Evolutionary conservation across 140 eudicot genomes (phyloP).

Genomic region (Senecio squalidus): DNA sequence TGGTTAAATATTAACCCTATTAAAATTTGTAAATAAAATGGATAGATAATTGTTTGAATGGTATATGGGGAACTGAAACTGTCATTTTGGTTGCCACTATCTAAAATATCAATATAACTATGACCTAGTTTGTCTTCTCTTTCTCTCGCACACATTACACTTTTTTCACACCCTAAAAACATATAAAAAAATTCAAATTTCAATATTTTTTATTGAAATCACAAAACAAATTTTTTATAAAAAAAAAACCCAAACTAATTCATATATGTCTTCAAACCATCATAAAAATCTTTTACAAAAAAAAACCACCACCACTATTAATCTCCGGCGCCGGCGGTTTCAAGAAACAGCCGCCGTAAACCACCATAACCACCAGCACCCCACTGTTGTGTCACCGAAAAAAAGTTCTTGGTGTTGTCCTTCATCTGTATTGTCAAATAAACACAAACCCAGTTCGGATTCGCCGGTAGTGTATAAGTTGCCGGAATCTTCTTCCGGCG

Average conservation of each 20-base stretch:
- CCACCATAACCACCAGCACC: conserved; percentile 25
- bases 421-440: conserved; percentile 20
- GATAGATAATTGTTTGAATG: no score
- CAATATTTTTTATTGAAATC: conserved; percentile 22
- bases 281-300: conserved; percentile 27
- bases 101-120: no score
- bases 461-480: conserved; percentile 9
- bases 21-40: no score
- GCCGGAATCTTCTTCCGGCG: conserved; percentile 19
- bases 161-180: not conserved
- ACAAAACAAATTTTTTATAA: conserved; percentile 20
- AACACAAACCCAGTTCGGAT: conserved; percentile 17
- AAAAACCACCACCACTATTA: conserved; percentile 37
- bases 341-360: conserved; percentile 39
- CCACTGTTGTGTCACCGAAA: conserved; percentile 35
- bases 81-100: no score
- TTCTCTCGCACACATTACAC: conserved; percentile 22
- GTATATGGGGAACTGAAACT: no score
- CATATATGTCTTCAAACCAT: conserved; percentile 40
- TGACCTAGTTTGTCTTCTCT: conserved; percentile 15
- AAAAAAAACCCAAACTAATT: conserved; percentile 13
- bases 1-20: no score
- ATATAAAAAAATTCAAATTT: not conserved
- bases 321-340: conserved; percentile 47
- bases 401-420: conserved; percentile 47